These are phyloP conservation scores for Calophaca sinica DNA, from an alignment of 306 rosid species.

Conservation along the genomic window DNA sequence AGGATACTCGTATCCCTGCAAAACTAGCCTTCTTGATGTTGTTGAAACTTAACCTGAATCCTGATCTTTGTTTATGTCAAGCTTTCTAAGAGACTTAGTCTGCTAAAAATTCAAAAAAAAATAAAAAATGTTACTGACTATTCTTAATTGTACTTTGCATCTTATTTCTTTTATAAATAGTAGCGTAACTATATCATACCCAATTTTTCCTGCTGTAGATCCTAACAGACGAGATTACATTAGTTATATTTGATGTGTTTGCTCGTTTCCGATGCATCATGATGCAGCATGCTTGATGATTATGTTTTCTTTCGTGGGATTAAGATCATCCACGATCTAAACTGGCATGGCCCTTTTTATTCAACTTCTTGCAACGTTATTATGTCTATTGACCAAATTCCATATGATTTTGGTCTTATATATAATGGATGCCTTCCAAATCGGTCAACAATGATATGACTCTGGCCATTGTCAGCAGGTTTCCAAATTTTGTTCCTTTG, in stretches of 20 bases:
- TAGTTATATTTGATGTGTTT: background rate
- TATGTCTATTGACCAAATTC: background rate
- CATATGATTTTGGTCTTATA: background rate
- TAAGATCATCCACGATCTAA: background rate
- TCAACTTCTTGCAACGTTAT: background rate
- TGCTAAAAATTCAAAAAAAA: background rate
- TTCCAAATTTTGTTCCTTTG: background rate
- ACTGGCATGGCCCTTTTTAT: background rate
- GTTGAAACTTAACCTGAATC: background rate
- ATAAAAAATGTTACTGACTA: background rate
- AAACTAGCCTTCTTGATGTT: background rate
- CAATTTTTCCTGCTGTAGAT: background rate
- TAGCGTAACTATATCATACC: constrained; percentile 23
- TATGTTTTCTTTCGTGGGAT: background rate
- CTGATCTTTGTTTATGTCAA: background rate
- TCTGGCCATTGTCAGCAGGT: background rate
- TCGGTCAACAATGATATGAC: background rate
- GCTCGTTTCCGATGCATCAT: background rate
- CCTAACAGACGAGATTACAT: background rate
- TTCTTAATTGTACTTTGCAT: background rate
- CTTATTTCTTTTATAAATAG: constrained; percentile 22
- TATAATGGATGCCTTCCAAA: constrained; percentile 10
- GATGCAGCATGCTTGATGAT: background rate
- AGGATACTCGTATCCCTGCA: background rate
- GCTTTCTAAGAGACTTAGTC: background rate